phyloP scores from a whole-genome alignment of 2,329 filamentous ascomycete genomes.

The Fusarium floridanum region DNA sequence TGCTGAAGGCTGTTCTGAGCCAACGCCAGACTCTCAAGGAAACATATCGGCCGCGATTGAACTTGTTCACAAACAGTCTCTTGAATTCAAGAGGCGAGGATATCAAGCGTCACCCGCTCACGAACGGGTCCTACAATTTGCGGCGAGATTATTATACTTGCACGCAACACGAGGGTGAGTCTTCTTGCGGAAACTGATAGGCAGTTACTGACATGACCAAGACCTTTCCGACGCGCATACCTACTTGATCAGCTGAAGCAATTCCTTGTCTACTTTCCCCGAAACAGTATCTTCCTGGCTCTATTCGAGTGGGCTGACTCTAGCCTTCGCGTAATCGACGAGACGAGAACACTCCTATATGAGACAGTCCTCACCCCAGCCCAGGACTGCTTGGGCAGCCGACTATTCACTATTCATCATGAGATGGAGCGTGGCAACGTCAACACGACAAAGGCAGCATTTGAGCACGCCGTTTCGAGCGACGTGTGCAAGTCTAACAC shows the following conservation, averaged over 20 bases:
- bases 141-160: slow-evolving; percentile 73
- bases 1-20: slow-evolving; percentile 55
- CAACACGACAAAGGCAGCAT: slow-evolving; percentile 64
- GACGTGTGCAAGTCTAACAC: slow-evolving; percentile 56
- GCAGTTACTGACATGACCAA: slow-evolving; percentile 46
- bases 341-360: slow-evolving; percentile 75
- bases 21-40: slow-evolving; percentile 63
- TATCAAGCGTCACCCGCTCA: slow-evolving; percentile 54
- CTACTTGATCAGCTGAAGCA: slow-evolving; percentile 72
- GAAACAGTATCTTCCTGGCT: slow-evolving; percentile 81
- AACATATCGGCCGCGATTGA: slow-evolving; percentile 66
- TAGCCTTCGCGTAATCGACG: slow-evolving; percentile 79
- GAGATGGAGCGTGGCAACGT: slow-evolving; percentile 62
- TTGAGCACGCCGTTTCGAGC: slow-evolving; percentile 64
- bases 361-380: slow-evolving; percentile 60
- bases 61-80: slow-evolving; percentile 57
- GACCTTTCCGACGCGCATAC: slow-evolving; percentile 75
- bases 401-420: slow-evolving; percentile 65
- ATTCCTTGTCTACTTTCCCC: slow-evolving; percentile 75
- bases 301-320: slow-evolving; percentile 81
- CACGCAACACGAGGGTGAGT: slow-evolving; percentile 71
- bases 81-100: slow-evolving; percentile 56
- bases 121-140: slow-evolving; percentile 78
- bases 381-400: slow-evolving; percentile 59
- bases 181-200: not conserved